Evolutionary conservation across 2,329 filamentous ascomycete species (phyloP).

Genomic region (Colletotrichum higginsianum): DNA sequence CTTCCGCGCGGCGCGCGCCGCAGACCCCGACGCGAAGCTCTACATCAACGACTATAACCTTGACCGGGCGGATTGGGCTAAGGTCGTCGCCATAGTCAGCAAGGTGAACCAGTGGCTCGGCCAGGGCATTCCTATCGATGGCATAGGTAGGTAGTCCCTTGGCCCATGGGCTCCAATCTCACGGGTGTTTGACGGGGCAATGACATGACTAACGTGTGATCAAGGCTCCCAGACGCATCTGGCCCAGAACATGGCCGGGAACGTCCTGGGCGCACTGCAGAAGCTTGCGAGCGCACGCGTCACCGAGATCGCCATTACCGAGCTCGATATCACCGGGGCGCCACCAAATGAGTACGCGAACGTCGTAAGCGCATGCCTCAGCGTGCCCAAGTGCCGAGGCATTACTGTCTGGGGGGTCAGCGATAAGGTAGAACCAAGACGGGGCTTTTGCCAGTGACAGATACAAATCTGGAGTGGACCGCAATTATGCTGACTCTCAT

Average conservation of each 20-base stretch:
- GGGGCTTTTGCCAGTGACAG: neutral
- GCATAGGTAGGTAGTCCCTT: slow-evolving; percentile 60
- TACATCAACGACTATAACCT: slow-evolving; percentile 85
- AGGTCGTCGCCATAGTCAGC: slow-evolving; percentile 67
- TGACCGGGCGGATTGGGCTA: slow-evolving; percentile 71
- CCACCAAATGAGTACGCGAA: slow-evolving; percentile 69
- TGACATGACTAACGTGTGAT: neutral
- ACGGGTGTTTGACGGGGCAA: neutral
- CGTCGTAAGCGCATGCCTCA: slow-evolving; percentile 71
- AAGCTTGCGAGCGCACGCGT: slow-evolving; percentile 64
- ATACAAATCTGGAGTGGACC: no score
- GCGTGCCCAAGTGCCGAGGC: slow-evolving; percentile 72
- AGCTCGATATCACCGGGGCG: slow-evolving; percentile 77
- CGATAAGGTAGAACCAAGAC: slow-evolving; percentile 55
- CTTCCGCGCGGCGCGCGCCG: slow-evolving; percentile 76
- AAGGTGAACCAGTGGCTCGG: slow-evolving; percentile 76
- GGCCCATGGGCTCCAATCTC: no score
- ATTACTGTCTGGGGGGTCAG: slow-evolving; percentile 75
- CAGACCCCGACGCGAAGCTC: slow-evolving; percentile 77
- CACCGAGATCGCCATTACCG: slow-evolving; percentile 74
- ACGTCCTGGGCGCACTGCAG: slow-evolving; percentile 65
- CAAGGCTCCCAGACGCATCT: slow-evolving; percentile 69
- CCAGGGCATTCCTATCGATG: slow-evolving; percentile 75
- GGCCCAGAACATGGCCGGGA: slow-evolving; percentile 58
- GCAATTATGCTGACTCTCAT: neutral